Base-by-base conservation (phyloP, 2,329 filamentous ascomycete genomes). In the Plectosphaerella cucumerina region DNA sequence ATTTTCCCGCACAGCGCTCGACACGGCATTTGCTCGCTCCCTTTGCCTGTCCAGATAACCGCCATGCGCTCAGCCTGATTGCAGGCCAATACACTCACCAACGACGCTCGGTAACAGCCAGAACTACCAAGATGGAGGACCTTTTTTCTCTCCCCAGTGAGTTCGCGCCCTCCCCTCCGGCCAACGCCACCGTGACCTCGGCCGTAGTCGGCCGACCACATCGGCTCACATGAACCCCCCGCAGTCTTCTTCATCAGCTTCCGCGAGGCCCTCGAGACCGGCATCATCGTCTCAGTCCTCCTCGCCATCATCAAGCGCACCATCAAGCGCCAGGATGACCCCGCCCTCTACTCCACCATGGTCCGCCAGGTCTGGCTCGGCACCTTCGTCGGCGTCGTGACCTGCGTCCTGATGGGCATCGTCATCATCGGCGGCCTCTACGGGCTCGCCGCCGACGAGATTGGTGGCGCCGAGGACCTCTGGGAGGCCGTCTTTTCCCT, bases 181-280 rank as follows among this genome's bases (percentile, higher is more conserved):
- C n/a, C n/a, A n/a, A n/a, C n/a, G n/a, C n/a, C n/a, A n/a, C n/a
- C n/a, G n/a, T n/a, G n/a, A n/a, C n/a, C n/a, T n/a, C 12, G 26
- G 6, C 26, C 23, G 23, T 26, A 9, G 9, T 9, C 23, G 23
- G 23, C 23, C 23, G 5, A 26, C 11, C 14, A 5, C 3, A 1
- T 33, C 18, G 23, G 4, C 12, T 15, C 0, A 1, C 18, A 23
- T 50, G 53, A 3, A 53, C 37, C 5, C 3, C 23, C 14, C 26
- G 1, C 44, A 57, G 81, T 88, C 49, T 88, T 88, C 71, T 87
- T 88, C 73, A 84, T 87, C 63, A 79, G 81, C 68, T 86, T 87
- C 64, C 77, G 85, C 61, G 85, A 87, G 68, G 80, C 77, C 47
- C 65, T 87, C 42, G 85, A 88, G 69, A 82, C 80, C 4, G 78